Evolutionary conservation across 2,329 filamentous ascomycete genomes (phyloP), one percentile per base, ranked within the genome.

Genomic region (Magnaporthiopsis poae): DNA sequence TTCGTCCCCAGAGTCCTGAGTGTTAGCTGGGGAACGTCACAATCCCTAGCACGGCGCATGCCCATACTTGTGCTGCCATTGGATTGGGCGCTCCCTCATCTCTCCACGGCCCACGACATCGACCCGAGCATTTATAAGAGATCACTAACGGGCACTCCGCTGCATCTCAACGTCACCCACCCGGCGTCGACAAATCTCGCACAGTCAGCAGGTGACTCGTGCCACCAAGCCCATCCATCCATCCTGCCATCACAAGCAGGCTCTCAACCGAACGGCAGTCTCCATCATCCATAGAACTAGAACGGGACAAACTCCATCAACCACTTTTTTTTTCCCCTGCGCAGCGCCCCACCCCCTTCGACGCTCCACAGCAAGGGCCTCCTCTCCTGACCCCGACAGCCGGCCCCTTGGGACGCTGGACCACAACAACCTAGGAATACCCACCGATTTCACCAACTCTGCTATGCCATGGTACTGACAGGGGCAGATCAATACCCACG

Each of bases 11-110:
- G 63, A 33, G 27, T 65, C 63, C 33, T 56, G 39, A 60, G 60
- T 61, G 63, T 63, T 65, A 65, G 39, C 63, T 56, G 63, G 63
- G 52, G 31, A 62, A 62, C 33, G 61, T 36, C 31, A 62, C 21
- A 62, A 62, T 36, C 61, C 21, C 31, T 39, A 36, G 29, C 61
- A 62, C 33, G 18, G 61, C 61, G 61, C 61, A 31, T 61, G 29
- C 60, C 60, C 46, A 56, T 21, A n/a, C 46, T 11, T 21, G 18
- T n/a, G 29, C 33, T 62, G 33, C 12, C 33, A 21, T 12, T 39
- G 61, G 61, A 62, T 62, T 62, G 61, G 61, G 35, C 61, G 61
- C 29, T 39, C 36, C 61, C 13, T 21, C 61, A 9, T 62, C 61
- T 62, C 33, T 33, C 33, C 61, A 62, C 61, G 36, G 31, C 61